Percentiles rank a stretch among this genome's conserved stretches.
phyloP scores from a whole-genome alignment of 768 basidiomycete genomes.

The Leccinum arenicola region DNA sequence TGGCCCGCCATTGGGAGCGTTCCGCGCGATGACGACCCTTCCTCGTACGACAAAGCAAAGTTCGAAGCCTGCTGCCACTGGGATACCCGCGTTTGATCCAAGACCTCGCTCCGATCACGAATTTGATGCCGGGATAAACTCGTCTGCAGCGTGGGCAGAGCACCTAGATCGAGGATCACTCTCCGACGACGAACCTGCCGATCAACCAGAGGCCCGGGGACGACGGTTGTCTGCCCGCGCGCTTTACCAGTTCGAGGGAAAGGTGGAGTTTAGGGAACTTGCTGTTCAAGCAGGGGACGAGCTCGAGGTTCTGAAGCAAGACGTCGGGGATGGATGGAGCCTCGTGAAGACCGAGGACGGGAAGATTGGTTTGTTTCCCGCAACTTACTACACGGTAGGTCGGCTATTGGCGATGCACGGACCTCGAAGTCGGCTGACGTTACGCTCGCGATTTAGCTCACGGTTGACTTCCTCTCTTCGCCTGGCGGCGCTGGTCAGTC shows the following conservation, averaged over 20 bases:
- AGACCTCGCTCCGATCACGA: slow-evolving; percentile 34
- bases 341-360: slow-evolving; percentile 56
- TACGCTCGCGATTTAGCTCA: slow-evolving; percentile 47
- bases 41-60: slow-evolving; percentile 32
- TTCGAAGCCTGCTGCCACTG: slow-evolving; percentile 11
- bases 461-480: slow-evolving; percentile 55
- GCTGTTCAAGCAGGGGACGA: slow-evolving; percentile 66
- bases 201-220: slow-evolving; percentile 33
- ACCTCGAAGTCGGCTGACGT: background rate
- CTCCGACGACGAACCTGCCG: slow-evolving; percentile 51
- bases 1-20: background rate
- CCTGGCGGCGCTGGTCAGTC: slow-evolving; percentile 33
- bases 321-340: slow-evolving; percentile 80
- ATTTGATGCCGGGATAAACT: slow-evolving; percentile 77
- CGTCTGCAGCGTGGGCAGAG: slow-evolving; percentile 75
- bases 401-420: background rate
- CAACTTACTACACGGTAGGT: slow-evolving; percentile 70
- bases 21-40: slow-evolving; percentile 34
- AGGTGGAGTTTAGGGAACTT: slow-evolving; percentile 72
- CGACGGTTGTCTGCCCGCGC: slow-evolving; percentile 56
- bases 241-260: slow-evolving; percentile 72
- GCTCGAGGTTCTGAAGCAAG: slow-evolving; percentile 67
- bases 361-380: slow-evolving; percentile 67
- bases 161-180: slow-evolving; percentile 46
- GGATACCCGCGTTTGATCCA: slow-evolving; percentile 21